These are phyloP conservation scores for Nemania bipapillata DNA, from an alignment of 2,329 filamentous ascomycete species.

Conservation along the genomic window DNA sequence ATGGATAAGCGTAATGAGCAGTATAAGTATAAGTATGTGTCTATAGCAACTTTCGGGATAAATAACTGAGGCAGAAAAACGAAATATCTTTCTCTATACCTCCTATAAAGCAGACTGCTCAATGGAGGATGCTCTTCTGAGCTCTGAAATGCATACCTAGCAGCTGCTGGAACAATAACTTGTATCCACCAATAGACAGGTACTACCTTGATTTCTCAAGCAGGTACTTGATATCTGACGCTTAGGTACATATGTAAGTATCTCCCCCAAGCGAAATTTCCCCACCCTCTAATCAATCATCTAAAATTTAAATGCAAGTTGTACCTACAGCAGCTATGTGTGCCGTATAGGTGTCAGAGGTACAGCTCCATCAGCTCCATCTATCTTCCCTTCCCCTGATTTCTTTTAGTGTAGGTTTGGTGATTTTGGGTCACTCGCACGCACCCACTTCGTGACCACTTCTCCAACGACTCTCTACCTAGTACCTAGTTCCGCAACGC, in stretches of 20 bases:
- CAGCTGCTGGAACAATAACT: neutral
- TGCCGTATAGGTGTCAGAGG: neutral
- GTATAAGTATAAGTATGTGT: no score
- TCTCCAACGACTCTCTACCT: conserved; percentile 14
- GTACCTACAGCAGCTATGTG: neutral
- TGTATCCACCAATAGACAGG: neutral
- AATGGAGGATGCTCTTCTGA: no score
- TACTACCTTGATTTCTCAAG: neutral
- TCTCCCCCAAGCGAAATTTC: conserved; percentile 8
- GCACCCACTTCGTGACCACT: conserved; percentile 26
- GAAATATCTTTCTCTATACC: no score
- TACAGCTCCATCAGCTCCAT: conserved; percentile 2
- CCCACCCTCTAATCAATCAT: conserved; percentile 11
- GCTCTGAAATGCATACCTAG: neutral
- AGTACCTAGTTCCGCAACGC: conserved; percentile 9
- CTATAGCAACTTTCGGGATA: no score
- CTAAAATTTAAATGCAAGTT: conserved; percentile 10
- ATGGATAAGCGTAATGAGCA: no score
- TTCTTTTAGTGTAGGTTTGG: neutral
- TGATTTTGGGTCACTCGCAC: conserved; percentile 8
- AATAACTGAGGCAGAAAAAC: no score
- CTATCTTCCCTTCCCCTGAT: conserved; percentile 1
- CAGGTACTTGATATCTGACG: conserved; percentile 4
- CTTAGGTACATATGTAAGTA: neutral
- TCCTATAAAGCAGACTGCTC: no score